Base-by-base conservation (phyloP, 805 yeast species). In the Kluyveromyces nonfermentans region DNA sequence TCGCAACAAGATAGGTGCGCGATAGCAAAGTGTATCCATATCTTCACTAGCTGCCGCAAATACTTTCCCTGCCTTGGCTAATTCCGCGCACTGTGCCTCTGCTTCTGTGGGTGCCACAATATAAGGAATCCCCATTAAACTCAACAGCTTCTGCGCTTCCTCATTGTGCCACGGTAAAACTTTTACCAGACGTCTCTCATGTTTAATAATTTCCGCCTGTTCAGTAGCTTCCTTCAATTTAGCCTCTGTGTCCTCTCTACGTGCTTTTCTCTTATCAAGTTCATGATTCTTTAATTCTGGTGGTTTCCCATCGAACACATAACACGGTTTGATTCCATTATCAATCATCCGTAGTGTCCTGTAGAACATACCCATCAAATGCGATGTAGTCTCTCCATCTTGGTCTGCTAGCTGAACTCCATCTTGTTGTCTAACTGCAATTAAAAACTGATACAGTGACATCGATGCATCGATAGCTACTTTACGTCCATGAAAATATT, bases 21-120 rank as follows among this genome's bases (percentile, higher is more conserved):
- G 81, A 60, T 90, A 93, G 57, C 97, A 93, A 44, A 93, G 63
- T 1, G 98, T 93, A 65, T 93, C 98, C 98, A 93, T 93, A 77
- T 93, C 98, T 62, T 93, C 98, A 5, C 95, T 84, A 1, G 97
- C 98, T 2, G 97, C 96, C 7, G 95, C 98, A 60, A 81, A 93
- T 0, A 90, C 97, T 58, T 87, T 88, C 1, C 96, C 97, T 10
- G 78, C 76, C 46, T 79, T 76, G 3, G 97, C 97, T 39, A 93
- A 67, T 50, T 80, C 93, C 0, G 98, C 97, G 70, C 98, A 93
- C 57, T 93, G 97, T 0, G 98, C 96, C 62, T 93, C 99, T 1
- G 99, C 99, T 64, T 93, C 99, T 60, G 96, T 82, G 1, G 99
- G 98, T 0, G 98, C 97, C 43, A 78, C 80, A 5, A 93, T 83